phyloP scores from a whole-genome alignment of 208 protist genomes.

The Blechomonas ayalai region DNA sequence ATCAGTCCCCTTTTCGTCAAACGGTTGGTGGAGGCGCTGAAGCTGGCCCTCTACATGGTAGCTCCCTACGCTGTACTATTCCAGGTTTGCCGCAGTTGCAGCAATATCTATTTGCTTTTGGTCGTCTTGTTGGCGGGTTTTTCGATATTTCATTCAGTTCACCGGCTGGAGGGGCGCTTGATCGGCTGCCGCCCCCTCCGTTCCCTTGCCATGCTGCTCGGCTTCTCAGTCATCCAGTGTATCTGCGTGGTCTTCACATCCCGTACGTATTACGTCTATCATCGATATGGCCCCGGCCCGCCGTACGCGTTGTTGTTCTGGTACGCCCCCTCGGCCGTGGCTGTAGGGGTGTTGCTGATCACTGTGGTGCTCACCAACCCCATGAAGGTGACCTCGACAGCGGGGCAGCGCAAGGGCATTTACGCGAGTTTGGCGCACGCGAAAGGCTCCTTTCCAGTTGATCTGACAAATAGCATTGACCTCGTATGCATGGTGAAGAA shows the following conservation, averaged over 20 bases:
- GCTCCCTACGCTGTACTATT: too few relatives aligned
- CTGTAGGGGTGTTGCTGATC: slow-evolving; percentile 5
- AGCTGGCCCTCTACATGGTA: too few relatives aligned
- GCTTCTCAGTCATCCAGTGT: slow-evolving; percentile 11
- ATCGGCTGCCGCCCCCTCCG: slow-evolving; percentile 12
- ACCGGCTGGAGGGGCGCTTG: too few relatives aligned
- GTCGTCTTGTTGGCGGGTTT: slow-evolving; percentile 8
- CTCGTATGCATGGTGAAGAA: slow-evolving; percentile 56
- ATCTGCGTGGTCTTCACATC: slow-evolving; percentile 12
- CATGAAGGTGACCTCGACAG: slow-evolving; percentile 20
- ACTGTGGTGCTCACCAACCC: slow-evolving; percentile 21
- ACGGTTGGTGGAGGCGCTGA: background rate
- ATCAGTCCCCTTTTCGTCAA: background rate
- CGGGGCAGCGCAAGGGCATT: slow-evolving; percentile 46
- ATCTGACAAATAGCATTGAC: slow-evolving; percentile 37
- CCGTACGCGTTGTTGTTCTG: slow-evolving; percentile 10
- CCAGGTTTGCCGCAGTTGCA: too few relatives aligned
- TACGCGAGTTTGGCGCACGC: slow-evolving; percentile 33
- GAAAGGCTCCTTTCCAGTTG: slow-evolving; percentile 14
- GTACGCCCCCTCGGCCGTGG: slow-evolving; percentile 16
- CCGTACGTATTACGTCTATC: slow-evolving; percentile 9
- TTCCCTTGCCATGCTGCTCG: slow-evolving; percentile 10
- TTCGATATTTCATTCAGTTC: too few relatives aligned
- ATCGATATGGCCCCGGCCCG: slow-evolving; percentile 10
- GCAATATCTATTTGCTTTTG: slow-evolving; percentile 19